Percentiles rank a stretch among this genome's conserved stretches.
Conservation (phyloP, 805 yeast species). For the Barnettozyma salicaria region DNA sequence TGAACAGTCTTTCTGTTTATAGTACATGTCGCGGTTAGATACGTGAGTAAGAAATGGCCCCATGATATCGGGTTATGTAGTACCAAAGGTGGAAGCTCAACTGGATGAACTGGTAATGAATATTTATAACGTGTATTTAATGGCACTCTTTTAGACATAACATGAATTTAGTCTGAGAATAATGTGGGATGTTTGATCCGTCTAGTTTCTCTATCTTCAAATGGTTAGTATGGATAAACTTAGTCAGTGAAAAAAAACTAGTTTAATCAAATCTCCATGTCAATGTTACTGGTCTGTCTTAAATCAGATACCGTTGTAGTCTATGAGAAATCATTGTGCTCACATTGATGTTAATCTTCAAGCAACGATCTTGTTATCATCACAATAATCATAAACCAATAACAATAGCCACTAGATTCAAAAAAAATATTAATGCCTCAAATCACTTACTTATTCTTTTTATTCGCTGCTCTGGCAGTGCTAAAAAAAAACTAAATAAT, state of each 20-base stretch:
- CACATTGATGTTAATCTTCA: conserved; percentile 47
- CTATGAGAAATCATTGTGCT: conserved; percentile 74
- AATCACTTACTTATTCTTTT: no score
- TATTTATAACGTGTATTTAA: conserved; percentile 32
- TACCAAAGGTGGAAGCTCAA: conserved; percentile 44
- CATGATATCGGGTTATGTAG: conserved; percentile 70
- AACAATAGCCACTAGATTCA: not conserved
- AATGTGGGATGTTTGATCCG: no score
- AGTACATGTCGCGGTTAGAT: conserved; percentile 20
- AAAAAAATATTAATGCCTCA: no score
- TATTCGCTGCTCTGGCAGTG: no score
- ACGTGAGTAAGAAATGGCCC: conserved; percentile 38
- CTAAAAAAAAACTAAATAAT: no score
- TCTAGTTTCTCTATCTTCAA: not conserved
- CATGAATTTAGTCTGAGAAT: conserved; percentile 1
- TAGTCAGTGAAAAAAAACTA: no score
- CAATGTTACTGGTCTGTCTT: not conserved
- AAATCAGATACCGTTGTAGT: conserved; percentile 96
- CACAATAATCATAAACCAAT: conserved; percentile 16
- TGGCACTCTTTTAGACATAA: conserved; percentile 31
- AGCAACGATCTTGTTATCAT: conserved; percentile 35
- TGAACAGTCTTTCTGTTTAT: conserved; percentile 21
- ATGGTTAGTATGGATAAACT: conserved; percentile 2
- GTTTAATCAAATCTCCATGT: not conserved
- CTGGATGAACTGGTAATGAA: conserved; percentile 54